Conservation (phyloP, 371 early-diverging fungal species). For the Circinella umbellata region DNA sequence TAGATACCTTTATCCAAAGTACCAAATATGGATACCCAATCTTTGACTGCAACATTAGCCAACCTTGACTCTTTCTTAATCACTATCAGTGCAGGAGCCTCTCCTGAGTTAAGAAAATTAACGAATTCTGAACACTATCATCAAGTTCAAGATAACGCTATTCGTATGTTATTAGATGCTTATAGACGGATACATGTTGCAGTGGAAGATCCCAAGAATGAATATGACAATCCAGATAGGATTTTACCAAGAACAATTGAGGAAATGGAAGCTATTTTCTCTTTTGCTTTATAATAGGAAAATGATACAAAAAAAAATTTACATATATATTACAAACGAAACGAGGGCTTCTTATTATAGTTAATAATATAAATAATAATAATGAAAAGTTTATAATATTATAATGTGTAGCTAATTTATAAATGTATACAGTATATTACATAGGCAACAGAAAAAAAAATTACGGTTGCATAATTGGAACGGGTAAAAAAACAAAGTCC, state of each 20-base stretch:
- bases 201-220: slow-evolving; percentile 68
- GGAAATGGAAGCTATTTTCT: slow-evolving; percentile 77
- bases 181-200: slow-evolving; percentile 64
- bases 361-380: no score
- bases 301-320: background rate
- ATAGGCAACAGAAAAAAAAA: no score
- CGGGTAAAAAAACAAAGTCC: no score
- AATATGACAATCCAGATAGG: slow-evolving; percentile 67
- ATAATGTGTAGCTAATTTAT: no score
- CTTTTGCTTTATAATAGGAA: slow-evolving; percentile 38
- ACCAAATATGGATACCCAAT: slow-evolving; percentile 59
- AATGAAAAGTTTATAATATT: no score
- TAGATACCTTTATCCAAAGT: slow-evolving; percentile 67
- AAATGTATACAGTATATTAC: no score
- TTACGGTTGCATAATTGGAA: no score
- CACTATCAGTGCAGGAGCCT: slow-evolving; percentile 49
- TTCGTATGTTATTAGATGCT: slow-evolving; percentile 63
- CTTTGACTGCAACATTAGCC: slow-evolving; percentile 60
- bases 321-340: background rate
- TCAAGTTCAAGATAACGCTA: slow-evolving; percentile 45
- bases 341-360: background rate
- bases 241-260: slow-evolving; percentile 73
- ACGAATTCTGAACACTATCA: slow-evolving; percentile 46
- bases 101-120: slow-evolving; percentile 54
- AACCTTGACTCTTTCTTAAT: slow-evolving; percentile 72